These are phyloP conservation scores for Trichophaea hybrida DNA, from an alignment of 2,329 filamentous ascomycete genomes.

Conservation along the genomic window DNA sequence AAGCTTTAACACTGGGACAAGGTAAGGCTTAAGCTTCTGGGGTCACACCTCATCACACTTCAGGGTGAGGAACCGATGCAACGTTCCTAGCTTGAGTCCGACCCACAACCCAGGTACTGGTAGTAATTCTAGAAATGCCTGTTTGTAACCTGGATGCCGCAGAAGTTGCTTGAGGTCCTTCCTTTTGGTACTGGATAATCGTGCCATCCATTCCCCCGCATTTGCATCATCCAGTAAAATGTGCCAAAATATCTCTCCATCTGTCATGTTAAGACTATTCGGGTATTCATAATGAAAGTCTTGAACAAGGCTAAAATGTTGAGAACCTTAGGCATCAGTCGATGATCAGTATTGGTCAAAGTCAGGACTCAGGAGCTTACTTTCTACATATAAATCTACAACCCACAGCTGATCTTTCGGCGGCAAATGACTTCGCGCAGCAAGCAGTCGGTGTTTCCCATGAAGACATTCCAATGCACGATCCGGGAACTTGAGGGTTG, in stretches of 20 bases:
- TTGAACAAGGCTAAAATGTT: not conserved
- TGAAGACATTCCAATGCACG: not conserved
- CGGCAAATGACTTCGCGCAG: not conserved
- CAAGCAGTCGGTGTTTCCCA: not conserved
- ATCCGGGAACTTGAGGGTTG: not conserved
- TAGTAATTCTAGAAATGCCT: constrained; percentile 29
- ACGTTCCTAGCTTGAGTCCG: constrained; percentile 29
- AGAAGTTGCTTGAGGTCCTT: constrained; percentile 27
- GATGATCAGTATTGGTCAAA: no score
- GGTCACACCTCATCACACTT: constrained; percentile 30
- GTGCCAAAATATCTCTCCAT: constrained; percentile 9
- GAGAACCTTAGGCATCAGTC: no score
- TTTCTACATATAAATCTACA: constrained; percentile 5
- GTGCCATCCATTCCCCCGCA: constrained; percentile 21
- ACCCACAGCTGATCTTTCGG: not conserved
- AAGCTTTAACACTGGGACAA: no score
- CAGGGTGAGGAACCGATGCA: constrained; percentile 27
- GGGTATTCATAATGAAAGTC: not conserved
- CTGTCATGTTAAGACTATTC: not conserved
- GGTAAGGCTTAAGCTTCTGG: no score
- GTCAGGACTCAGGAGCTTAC: no score
- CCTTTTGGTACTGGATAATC: constrained; percentile 24
- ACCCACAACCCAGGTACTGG: constrained; percentile 29
- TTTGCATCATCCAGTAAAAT: constrained; percentile 8
- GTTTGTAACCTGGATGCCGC: constrained; percentile 23